A percentile compares a stretch with the other conserved stretches of the same genome.
Conservation (phyloP, 805 yeast genomes). For the Kluyveromyces aestuarii region DNA sequence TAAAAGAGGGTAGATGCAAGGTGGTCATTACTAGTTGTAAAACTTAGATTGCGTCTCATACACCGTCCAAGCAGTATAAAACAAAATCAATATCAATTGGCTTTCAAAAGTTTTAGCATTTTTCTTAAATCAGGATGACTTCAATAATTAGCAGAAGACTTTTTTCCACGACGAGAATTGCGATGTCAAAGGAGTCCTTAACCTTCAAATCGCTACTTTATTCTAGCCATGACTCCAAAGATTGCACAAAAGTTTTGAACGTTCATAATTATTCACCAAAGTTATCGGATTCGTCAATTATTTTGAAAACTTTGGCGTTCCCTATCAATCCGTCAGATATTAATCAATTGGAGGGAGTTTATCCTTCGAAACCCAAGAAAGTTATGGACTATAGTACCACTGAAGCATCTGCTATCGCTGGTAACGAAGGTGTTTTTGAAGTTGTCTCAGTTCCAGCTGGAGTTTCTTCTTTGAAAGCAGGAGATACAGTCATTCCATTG, state of each 20-base stretch:
- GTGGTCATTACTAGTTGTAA: no score
- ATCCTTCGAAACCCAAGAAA: constrained; percentile 64
- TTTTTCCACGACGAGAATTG: constrained; percentile 7
- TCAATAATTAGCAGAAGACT: neutral
- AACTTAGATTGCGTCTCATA: no score
- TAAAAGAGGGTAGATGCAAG: neutral
- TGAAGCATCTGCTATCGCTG: constrained; percentile 73
- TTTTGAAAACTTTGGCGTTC: constrained; percentile 64
- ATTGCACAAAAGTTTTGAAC: constrained; percentile 20
- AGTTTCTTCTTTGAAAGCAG: constrained; percentile 41
- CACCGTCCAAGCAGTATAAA: no score
- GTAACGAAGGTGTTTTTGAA: constrained; percentile 89
- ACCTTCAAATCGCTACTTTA: constrained; percentile 24
- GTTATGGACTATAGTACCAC: constrained; percentile 44
- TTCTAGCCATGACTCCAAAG: constrained; percentile 22
- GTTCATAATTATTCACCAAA: constrained; percentile 23
- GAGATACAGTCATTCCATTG: constrained; percentile 86
- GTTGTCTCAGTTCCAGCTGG: constrained; percentile 61
- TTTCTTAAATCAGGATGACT: neutral
- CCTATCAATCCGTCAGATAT: constrained; percentile 90
- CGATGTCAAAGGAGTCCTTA: constrained; percentile 17
- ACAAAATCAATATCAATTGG: no score
- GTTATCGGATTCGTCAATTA: constrained; percentile 25
- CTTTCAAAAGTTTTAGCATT: no score
- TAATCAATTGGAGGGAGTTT: constrained; percentile 77